These are phyloP conservation scores for Penstemon barbatus DNA, from an alignment of 257 asterid species.

Conservation along the genomic window DNA sequence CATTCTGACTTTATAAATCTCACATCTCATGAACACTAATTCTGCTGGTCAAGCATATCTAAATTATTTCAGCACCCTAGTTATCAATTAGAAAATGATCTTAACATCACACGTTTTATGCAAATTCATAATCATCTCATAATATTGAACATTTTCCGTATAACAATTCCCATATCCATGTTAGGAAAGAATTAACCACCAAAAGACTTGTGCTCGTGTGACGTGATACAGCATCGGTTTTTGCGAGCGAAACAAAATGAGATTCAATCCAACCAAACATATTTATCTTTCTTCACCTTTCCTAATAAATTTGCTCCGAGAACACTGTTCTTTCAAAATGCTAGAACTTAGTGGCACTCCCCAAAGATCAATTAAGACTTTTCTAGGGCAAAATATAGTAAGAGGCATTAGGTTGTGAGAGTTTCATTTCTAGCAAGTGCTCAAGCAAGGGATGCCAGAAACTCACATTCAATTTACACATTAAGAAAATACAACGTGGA, in stretches of 20 bases:
- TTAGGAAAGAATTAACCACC: not conserved
- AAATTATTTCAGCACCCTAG: not conserved
- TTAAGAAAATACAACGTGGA: not conserved
- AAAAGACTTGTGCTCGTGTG: not conserved
- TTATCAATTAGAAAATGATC: not conserved
- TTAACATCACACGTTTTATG: not conserved
- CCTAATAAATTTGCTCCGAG: not conserved
- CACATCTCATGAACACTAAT: not conserved
- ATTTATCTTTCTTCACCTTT: slow-evolving; percentile 4
- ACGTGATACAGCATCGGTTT: not conserved
- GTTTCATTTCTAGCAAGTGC: slow-evolving; percentile 12
- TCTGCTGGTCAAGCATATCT: not conserved
- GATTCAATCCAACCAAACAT: not conserved
- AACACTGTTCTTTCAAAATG: not conserved
- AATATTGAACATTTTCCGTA: not conserved
- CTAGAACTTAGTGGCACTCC: not conserved
- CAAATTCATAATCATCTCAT: not conserved
- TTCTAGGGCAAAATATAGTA: not conserved
- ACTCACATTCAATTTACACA: slow-evolving; percentile 16
- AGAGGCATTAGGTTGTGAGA: slow-evolving; percentile 3
- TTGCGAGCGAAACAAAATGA: slow-evolving; percentile 10
- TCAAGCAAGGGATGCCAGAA: slow-evolving; percentile 20
- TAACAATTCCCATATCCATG: not conserved
- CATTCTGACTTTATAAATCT: too few species aligned
- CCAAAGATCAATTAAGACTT: slow-evolving; percentile 13